Evolutionary conservation across 495 filamentous ascomycete species (phyloP).

Genomic region (Podospora didyma): DNA sequence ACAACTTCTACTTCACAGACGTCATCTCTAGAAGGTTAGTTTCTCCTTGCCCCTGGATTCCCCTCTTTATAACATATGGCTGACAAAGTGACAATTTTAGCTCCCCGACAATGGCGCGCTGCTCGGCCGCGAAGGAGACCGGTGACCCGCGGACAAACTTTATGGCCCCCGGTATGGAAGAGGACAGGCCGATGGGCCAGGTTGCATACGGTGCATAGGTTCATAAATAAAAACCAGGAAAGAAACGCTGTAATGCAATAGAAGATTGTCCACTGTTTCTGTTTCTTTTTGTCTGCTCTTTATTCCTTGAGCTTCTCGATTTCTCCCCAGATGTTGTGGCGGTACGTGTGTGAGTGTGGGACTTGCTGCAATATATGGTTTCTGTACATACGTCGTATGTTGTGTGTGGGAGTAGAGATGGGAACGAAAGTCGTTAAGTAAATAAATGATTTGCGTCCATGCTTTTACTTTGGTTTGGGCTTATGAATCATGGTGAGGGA

Average conservation of each 20-base stretch:
- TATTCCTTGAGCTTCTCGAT: background rate
- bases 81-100: conserved; percentile 39
- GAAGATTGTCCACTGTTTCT: background rate
- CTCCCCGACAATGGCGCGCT: conserved; percentile 95
- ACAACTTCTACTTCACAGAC: conserved; percentile 98
- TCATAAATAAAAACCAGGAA: conserved; percentile 7
- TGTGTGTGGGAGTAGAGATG: too few species aligned
- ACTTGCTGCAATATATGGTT: background rate
- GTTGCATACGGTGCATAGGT: conserved; percentile 44
- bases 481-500: too few species aligned
- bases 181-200: conserved; percentile 50
- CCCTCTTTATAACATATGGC: background rate
- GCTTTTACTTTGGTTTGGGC: too few species aligned
- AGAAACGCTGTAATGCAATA: conserved; percentile 3
- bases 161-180: conserved; percentile 70
- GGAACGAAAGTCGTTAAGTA: too few species aligned
- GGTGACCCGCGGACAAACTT: conserved; percentile 74
- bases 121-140: conserved; percentile 75
- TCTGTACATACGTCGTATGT: too few species aligned
- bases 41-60: conserved; percentile 1
- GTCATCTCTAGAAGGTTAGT: conserved; percentile 85
- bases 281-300: background rate
- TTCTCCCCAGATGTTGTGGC: background rate
- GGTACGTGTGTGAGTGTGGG: too few species aligned
- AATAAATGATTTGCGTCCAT: too few species aligned